Conservation (phyloP, 768 basidiomycete species). For the Podaxis carcinomalis region DNA sequence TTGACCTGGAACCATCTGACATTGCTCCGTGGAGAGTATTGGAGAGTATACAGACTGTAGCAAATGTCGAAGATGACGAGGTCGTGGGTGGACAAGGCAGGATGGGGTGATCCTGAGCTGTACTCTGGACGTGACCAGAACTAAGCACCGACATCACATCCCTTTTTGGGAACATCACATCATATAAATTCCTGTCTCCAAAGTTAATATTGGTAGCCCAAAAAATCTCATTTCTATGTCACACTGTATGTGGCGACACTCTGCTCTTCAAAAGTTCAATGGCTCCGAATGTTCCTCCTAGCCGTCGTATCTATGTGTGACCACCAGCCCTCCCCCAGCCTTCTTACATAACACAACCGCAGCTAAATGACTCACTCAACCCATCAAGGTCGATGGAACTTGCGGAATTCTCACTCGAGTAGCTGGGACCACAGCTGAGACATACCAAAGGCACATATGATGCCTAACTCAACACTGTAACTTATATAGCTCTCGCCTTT, state of each 20-base stretch:
- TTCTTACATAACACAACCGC: too few relatives aligned
- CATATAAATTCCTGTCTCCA: neutral
- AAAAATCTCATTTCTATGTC: neutral
- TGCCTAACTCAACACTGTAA: neutral
- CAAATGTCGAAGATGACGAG: neutral
- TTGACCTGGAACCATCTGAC: slow-evolving; percentile 31
- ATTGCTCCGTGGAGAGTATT: slow-evolving; percentile 13
- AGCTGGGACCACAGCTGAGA: neutral
- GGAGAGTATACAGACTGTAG: neutral
- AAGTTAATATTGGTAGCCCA: neutral
- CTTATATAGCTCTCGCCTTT: neutral
- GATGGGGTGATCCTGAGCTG: neutral
- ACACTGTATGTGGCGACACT: neutral
- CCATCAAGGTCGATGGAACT: neutral
- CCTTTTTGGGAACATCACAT: slow-evolving; percentile 11
- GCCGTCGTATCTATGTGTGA: too few relatives aligned
- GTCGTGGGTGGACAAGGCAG: neutral
- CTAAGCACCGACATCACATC: slow-evolving; percentile 10
- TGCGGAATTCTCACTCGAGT: neutral
- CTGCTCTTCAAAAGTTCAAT: neutral
- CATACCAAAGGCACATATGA: neutral
- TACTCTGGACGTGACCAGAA: slow-evolving; percentile 3
- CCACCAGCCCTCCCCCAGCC: too few relatives aligned
- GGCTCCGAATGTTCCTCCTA: neutral
- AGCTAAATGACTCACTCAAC: neutral